Evolutionary conservation across 257 asterid genomes (phyloP), one percentile per base, ranked within the genome.

Genomic region (Echites panduratus): DNA sequence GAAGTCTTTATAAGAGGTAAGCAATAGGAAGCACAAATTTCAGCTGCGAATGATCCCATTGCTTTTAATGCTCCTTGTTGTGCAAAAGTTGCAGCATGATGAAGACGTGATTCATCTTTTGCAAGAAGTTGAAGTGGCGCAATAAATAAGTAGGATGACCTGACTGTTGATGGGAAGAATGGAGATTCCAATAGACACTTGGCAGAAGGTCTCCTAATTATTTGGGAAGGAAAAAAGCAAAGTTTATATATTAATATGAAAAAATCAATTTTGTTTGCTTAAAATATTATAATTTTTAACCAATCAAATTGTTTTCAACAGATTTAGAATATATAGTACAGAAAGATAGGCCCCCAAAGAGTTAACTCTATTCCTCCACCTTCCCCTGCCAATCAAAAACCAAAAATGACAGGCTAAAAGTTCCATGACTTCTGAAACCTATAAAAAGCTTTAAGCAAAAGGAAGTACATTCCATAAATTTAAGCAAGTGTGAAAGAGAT

Each of bases 11-110:
- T 79, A 78, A 91, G 88, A 35, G 95, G 89, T 81, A 94, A 82
- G 93, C 97, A 94, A 84, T 86, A 84, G 76, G 97, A 88, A 81
- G 96, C 97, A 86, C 99, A 94, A 84, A 89, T 90, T 87, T 88
- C 97, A 66, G 92, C 89, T 20, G 89, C 90, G 77, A 89, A 83
- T 75, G 90, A 77, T 75, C 99, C 99, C 98, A 91, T 91, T 71
- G 81, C 78, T 79, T 79, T 82, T 78, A 94, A 70, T 56, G 96
- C 98, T 79, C 98, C 99, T 62, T 67, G 89, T 80, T 81, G 86
- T 65, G 95, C 96, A 79, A 91, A 88, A 65, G 83, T 88, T 76
- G 97, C 97, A 67, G 93, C 97, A 86, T 89, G 89, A 65, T 76
- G 87, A 69, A 94, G 96, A 75, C 96, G 97, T 49, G 91, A 82